Evolutionary conservation across 1,284 basidiomycete genomes (phyloP), one percentile per base, ranked within the genome.

Genomic region (Neolentinus lepideus): DNA sequence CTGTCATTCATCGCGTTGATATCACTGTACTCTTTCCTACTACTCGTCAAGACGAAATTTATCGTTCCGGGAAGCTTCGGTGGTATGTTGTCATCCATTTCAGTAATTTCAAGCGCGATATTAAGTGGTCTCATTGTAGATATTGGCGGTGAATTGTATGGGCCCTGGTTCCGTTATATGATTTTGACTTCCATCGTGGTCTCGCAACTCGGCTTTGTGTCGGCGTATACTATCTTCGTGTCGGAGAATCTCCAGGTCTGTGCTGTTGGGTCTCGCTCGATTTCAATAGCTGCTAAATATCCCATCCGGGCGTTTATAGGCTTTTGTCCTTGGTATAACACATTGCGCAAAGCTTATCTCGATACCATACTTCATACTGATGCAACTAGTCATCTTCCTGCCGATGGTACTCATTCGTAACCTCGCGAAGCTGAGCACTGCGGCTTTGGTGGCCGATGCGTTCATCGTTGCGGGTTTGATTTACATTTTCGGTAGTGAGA

Each of bases 171-270:
- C 92, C 86, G 97, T 50, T 83, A 88, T 57, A 76, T 87, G 24
- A 98, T 99, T 64, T 81, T 99, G 6, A 78, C 78, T 2, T 96
- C 93, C 8, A 95, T 99, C 65, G 79, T 90, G 1, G 68, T 96
- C 26, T 98, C 95, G 0, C 97, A 99, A 69, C 78, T 96, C 48
- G 91, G 90, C 29, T 94, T 95, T 67, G 90, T 92, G 36, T 71
- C 83, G 31, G 94, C 94, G 4, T 98, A 98, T 73, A 94, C 88
- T 16, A 98, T 98, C 67, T 99, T 98, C 71, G 94, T 98, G 26
- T 90, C 95, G 1, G 84, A 97, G 71, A 97, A 95, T 67, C 79
- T 98, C 21, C 87, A 88, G 67, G 80, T 77, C 9, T 63, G 54
- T 29, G 24, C 27, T 31, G 11, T 9, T 19, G 22, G 22, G 11